These are phyloP conservation scores for Phytophthora capsici DNA, from an alignment of 352 stramenopile species.

Conservation along the genomic window DNA sequence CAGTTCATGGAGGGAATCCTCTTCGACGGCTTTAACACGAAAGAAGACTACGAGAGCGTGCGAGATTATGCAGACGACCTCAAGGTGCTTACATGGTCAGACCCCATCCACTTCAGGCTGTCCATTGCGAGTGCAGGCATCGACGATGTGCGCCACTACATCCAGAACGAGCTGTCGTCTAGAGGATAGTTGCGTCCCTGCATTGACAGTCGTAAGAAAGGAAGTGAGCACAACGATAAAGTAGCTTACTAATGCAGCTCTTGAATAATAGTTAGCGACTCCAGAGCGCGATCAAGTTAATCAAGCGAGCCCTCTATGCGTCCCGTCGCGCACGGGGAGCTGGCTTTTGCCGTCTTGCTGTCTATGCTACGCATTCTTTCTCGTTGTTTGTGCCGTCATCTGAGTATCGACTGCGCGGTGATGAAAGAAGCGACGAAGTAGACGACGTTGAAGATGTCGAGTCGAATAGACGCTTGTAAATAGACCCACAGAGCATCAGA, in stretches of 20 bases:
- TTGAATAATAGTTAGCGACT: constrained; percentile 46
- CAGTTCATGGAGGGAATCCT: constrained; percentile 83
- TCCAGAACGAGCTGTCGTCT: constrained; percentile 65
- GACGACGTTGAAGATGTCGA: constrained; percentile 51
- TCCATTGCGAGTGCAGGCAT: constrained; percentile 66
- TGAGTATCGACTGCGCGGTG: constrained; percentile 56
- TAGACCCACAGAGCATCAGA: constrained; percentile 56
- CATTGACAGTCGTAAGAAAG: not conserved
- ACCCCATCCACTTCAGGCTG: constrained; percentile 84
- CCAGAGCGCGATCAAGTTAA: constrained; percentile 20
- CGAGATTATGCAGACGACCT: constrained; percentile 65
- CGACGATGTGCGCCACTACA: constrained; percentile 74
- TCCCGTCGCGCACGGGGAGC: constrained; percentile 34
- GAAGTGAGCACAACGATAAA: constrained; percentile 12
- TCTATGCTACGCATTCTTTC: constrained; percentile 61
- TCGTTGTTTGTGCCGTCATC: constrained; percentile 53
- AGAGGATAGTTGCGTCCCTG: constrained; percentile 15
- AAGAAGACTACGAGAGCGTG: constrained; percentile 87
- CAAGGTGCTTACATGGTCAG: constrained; percentile 84
- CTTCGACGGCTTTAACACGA: constrained; percentile 88
- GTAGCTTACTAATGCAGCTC: constrained; percentile 43
- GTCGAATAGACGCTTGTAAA: constrained; percentile 62
- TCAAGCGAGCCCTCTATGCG: constrained; percentile 22
- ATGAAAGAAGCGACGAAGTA: constrained; percentile 52
- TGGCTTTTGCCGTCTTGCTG: constrained; percentile 24